Evolutionary conservation across 2,329 filamentous ascomycete genomes (phyloP).

Genomic region (Fusarium sp.): DNA sequence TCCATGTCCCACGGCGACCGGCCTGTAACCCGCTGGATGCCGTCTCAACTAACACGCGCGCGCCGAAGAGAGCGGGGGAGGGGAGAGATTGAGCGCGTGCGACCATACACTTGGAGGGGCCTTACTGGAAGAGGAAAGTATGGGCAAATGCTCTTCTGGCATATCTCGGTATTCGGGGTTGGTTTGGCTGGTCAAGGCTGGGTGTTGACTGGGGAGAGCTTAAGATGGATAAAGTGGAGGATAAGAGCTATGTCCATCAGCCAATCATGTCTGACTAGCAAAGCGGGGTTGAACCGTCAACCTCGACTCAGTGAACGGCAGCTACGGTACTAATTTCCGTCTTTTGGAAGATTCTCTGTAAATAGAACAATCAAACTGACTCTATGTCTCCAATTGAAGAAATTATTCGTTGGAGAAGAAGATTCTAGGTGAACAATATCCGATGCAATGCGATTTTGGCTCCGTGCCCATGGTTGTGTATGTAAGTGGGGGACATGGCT

Average conservation of each 20-base stretch:
- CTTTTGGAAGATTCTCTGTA: not conserved
- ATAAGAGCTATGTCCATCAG: conserved; percentile 5
- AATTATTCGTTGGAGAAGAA: conserved; percentile 23
- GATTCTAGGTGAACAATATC: conserved; percentile 22
- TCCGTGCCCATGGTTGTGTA: not conserved
- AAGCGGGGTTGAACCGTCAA: conserved; percentile 29
- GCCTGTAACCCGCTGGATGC: conserved; percentile 35
- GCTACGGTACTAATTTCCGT: conserved; percentile 33
- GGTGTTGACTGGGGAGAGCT: conserved; percentile 25
- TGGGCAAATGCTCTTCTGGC: conserved; percentile 27
- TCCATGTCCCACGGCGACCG: conserved; percentile 21
- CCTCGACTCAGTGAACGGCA: conserved; percentile 28
- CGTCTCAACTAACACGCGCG: conserved; percentile 21
- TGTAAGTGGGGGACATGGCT: conserved; percentile 34
- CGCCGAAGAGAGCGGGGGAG: conserved; percentile 32
- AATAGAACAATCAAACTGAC: not conserved
- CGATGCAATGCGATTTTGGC: conserved; percentile 7
- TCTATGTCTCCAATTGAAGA: conserved; percentile 24
- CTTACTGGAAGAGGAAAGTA: conserved; percentile 47
- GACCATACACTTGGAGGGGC: conserved; percentile 29
- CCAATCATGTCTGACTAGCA: conserved; percentile 17
- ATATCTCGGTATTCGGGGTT: conserved; percentile 52
- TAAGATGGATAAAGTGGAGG: conserved; percentile 21
- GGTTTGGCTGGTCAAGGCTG: conserved; percentile 10
- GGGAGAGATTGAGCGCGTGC: conserved; percentile 28